Percentiles rank a stretch among this genome's conserved stretches.
Evolutionary conservation across 2,329 filamentous ascomycete genomes (phyloP).

Genomic region (Monosporascus sp.): DNA sequence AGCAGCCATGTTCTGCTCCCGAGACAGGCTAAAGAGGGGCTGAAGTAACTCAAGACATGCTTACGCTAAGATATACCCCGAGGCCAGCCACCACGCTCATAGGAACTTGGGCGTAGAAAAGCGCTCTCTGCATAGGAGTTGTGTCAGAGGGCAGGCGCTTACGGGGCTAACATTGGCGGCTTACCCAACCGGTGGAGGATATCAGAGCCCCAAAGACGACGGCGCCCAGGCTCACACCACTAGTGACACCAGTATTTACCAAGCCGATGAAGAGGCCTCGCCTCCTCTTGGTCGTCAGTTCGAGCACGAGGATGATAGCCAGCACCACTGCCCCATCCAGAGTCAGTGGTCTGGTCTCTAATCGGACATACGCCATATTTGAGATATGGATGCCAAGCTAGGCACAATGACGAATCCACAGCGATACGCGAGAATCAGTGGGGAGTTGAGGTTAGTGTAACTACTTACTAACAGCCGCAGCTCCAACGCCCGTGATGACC

Average conservation of each 20-base stretch:
- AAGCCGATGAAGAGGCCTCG: constrained; percentile 71
- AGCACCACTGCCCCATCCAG: constrained; percentile 49
- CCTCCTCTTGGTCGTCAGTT: constrained; percentile 60
- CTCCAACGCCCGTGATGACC: constrained; percentile 62
- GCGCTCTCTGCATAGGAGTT: constrained; percentile 44
- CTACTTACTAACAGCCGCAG: constrained; percentile 53
- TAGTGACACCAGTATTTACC: constrained; percentile 67
- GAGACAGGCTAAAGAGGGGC: no score
- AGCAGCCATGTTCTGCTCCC: no score
- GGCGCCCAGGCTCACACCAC: constrained; percentile 66
- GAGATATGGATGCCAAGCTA: no score
- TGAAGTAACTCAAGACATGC: no score
- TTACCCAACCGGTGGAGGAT: constrained; percentile 63
- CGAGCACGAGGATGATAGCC: constrained; percentile 70
- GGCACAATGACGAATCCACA: no score
- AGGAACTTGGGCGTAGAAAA: constrained; percentile 71
- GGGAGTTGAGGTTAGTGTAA: not conserved
- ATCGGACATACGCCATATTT: not conserved
- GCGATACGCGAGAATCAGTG: not conserved
- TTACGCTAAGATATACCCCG: constrained; percentile 51
- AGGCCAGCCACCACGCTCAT: constrained; percentile 56
- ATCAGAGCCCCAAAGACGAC: constrained; percentile 64
- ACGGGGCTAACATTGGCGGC: constrained; percentile 19
- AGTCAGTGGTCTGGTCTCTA: not conserved
- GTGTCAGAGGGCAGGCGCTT: constrained; percentile 4